Evolutionary conservation across 345 rosid genomes (phyloP).

Genomic region (Erucastrum elatum): DNA sequence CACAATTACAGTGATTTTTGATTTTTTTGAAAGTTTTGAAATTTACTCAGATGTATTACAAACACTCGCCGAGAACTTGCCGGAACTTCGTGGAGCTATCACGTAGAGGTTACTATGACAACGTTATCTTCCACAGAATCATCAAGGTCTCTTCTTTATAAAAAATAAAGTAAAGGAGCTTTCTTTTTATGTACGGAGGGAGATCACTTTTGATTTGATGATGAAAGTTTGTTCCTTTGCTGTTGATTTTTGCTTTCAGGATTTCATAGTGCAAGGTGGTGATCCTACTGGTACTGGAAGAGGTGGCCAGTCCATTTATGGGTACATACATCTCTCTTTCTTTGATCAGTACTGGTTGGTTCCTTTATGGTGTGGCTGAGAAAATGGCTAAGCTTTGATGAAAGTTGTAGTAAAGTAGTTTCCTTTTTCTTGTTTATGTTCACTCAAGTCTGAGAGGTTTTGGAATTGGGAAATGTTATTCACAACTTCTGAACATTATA

Average conservation of each 20-base stretch:
- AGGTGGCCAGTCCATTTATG: slow-evolving; percentile 91
- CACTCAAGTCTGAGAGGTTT: neutral
- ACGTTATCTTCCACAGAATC: slow-evolving; percentile 79
- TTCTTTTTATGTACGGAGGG: too few relatives aligned
- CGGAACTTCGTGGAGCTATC: slow-evolving; percentile 89
- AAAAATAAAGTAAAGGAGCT: too few relatives aligned
- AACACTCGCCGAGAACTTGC: slow-evolving; percentile 94
- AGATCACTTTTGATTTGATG: neutral
- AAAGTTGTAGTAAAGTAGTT: neutral
- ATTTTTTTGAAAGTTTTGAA: neutral
- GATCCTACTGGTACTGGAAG: slow-evolving; percentile 98
- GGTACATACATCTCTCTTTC: slow-evolving; percentile 43
- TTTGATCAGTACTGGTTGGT: neutral
- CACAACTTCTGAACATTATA: neutral
- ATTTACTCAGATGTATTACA: slow-evolving; percentile 63
- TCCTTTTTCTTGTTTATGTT: neutral
- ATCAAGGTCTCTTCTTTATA: slow-evolving; percentile 66
- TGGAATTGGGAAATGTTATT: neutral
- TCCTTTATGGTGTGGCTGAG: neutral
- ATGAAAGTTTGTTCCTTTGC: neutral
- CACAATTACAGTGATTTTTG: neutral
- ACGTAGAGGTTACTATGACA: slow-evolving; percentile 82
- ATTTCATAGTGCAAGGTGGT: slow-evolving; percentile 97
- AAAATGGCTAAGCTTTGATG: neutral
- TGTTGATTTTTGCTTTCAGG: slow-evolving; percentile 49